Evolutionary conservation across 306 rosid genomes (phyloP), one percentile per base, ranked within the genome.

Genomic region (Sechiopsis laciniata): DNA sequence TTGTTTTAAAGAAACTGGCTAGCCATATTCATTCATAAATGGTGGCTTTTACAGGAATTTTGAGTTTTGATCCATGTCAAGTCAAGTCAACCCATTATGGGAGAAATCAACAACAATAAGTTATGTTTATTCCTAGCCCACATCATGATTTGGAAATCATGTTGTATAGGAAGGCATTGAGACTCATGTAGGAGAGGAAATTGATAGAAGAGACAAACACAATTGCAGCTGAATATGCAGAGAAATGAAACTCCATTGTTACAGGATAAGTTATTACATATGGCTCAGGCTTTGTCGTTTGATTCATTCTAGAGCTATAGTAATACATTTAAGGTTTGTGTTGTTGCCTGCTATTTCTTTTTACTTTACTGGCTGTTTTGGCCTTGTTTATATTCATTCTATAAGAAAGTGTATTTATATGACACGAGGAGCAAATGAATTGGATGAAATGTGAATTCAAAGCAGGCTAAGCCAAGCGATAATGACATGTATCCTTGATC

Each of bases 81-180:
- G 55, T 21, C 72, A 66, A 19, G 29, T 26, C 29, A 26, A 26
- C n/a, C 71, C n/a, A 67, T 26, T 26, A 56, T 68, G 72, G 55
- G 53, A 42, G 54, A 66, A 45, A 66, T 40, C 54, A 40, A 66
- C 1, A 58, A 10, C 0, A 37, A 40, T 26, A 26, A 26, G 55
- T 45, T 10, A 66, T 66, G 54, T 66, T 45, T 45, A n/a, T 45
- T 66, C 72, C 32, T 66, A 17, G 17, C 54, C 72, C 72, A 66
- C 51, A 66, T 66, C 55, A 66, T 26, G 10, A 66, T 45, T 66
- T 16, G 46, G 8, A 40, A 40, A 40, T 40, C 46, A 40, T 6
- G 7, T 6, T 40, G 46, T 8, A 40, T 40, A 40, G 46, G 42
- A 40, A 40, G 46, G 46, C 46, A 40, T 40, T 40, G 46, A 40